Conservation (phyloP, 257 asterid species). For the Parsonsia alboflavescens region DNA sequence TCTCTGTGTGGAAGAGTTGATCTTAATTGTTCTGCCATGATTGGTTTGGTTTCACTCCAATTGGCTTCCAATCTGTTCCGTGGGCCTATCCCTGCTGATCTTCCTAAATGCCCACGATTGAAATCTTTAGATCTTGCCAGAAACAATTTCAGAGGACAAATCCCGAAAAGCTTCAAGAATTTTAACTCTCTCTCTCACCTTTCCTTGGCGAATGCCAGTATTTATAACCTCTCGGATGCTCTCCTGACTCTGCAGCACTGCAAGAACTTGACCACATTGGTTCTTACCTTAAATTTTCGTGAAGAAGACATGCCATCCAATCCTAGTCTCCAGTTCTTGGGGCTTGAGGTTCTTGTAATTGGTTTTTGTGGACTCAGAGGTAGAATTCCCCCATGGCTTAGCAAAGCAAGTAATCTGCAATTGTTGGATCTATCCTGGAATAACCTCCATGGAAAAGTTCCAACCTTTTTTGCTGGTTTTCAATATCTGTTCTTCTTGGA, state of each 20-base stretch:
- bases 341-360: conserved; percentile 53
- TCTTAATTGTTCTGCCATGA: conserved; percentile 70
- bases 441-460: conserved; percentile 49
- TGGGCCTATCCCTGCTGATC: conserved; percentile 57
- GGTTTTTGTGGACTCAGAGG: conserved; percentile 75
- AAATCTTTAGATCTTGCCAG: conserved; percentile 52
- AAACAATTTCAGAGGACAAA: conserved; percentile 47
- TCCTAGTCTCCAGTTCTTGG: conserved; percentile 38
- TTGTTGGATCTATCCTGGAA: conserved; percentile 79
- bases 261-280: conserved; percentile 54
- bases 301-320: conserved; percentile 47
- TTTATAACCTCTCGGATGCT: conserved; percentile 48
- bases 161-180: conserved; percentile 65
- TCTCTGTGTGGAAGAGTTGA: conserved; percentile 46
- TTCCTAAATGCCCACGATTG: conserved; percentile 47
- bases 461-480: conserved; percentile 64
- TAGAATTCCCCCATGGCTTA: conserved; percentile 60
- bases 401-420: conserved; percentile 37
- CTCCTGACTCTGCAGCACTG: conserved; percentile 57
- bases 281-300: conserved; percentile 56
- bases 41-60: conserved; percentile 61
- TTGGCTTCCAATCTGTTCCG: conserved; percentile 53
- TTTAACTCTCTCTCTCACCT: conserved; percentile 50
- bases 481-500: conserved; percentile 67
- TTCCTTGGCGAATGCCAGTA: conserved; percentile 60